Conservation (phyloP, 164 flowering plant species). For the Santalum album region DNA sequence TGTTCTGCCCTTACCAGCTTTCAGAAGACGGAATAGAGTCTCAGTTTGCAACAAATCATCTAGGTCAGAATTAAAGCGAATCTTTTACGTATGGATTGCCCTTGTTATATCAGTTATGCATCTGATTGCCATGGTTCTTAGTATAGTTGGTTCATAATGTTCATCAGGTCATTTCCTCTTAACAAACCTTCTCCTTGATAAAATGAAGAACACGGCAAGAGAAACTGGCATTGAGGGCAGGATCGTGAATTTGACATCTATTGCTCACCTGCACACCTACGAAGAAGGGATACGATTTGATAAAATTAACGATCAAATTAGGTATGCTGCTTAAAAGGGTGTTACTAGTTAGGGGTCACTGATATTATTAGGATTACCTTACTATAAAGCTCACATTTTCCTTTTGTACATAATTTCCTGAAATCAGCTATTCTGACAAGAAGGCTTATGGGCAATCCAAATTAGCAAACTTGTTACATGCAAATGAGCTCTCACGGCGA, state of each 20-base stretch:
- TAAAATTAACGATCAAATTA: constrained; percentile 39
- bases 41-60: constrained; percentile 93
- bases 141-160: not conserved
- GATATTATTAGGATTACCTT: not conserved
- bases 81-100: not conserved
- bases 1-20: constrained; percentile 89
- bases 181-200: constrained; percentile 87
- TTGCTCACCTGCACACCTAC: constrained; percentile 69
- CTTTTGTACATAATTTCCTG: not conserved
- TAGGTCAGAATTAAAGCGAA: constrained; percentile 32
- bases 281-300: constrained; percentile 59
- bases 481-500: constrained; percentile 77
- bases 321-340: constrained; percentile 25
- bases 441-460: constrained; percentile 96
- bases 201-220: constrained; percentile 76
- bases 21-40: constrained; percentile 80
- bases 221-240: constrained; percentile 70
- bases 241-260: constrained; percentile 80
- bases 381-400: not conserved
- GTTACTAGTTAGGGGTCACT: not conserved
- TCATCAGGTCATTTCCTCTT: constrained; percentile 75
- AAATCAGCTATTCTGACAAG: constrained; percentile 69
- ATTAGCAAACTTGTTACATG: constrained; percentile 81
- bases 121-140: not conserved
- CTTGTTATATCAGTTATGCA: not conserved